Evolutionary conservation across 2,329 filamentous ascomycete species (phyloP).

Genomic region (Penicillium sclerotiorum): DNA sequence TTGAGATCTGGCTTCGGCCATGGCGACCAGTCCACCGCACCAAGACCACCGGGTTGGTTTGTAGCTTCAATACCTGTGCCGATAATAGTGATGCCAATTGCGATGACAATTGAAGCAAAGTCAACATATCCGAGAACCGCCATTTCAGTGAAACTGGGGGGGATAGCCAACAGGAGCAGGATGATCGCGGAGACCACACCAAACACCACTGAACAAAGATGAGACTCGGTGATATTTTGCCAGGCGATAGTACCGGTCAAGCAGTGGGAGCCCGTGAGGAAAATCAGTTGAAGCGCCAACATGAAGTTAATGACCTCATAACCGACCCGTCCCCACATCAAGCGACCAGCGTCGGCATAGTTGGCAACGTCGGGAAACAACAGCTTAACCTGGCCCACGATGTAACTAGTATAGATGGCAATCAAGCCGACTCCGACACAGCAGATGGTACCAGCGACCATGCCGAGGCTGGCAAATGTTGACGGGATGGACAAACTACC

Average conservation of each 20-base stretch:
- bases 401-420: slow-evolving; percentile 37
- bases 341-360: slow-evolving; percentile 47
- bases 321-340: slow-evolving; percentile 46
- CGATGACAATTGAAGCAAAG: slow-evolving; percentile 11
- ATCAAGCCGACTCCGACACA: slow-evolving; percentile 10
- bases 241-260: slow-evolving; percentile 12
- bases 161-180: slow-evolving; percentile 6
- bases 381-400: slow-evolving; percentile 43
- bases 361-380: slow-evolving; percentile 42
- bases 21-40: slow-evolving; percentile 8
- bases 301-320: slow-evolving; percentile 27
- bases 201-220: slow-evolving; percentile 11
- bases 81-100: slow-evolving; percentile 13
- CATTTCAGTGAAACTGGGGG: slow-evolving; percentile 11
- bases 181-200: slow-evolving; percentile 12
- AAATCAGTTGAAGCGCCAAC: slow-evolving; percentile 9
- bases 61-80: slow-evolving; percentile 6
- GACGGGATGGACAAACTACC: slow-evolving; percentile 13
- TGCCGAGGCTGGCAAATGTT: slow-evolving; percentile 11
- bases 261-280: slow-evolving; percentile 8
- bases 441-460: slow-evolving; percentile 13
- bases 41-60: slow-evolving; percentile 3
- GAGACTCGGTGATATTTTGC: slow-evolving; percentile 9
- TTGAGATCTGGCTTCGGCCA: slow-evolving; percentile 8
- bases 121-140: slow-evolving; percentile 13